Evolutionary conservation across 306 rosid genomes (phyloP).

Genomic region (Lathyrus sativus): DNA sequence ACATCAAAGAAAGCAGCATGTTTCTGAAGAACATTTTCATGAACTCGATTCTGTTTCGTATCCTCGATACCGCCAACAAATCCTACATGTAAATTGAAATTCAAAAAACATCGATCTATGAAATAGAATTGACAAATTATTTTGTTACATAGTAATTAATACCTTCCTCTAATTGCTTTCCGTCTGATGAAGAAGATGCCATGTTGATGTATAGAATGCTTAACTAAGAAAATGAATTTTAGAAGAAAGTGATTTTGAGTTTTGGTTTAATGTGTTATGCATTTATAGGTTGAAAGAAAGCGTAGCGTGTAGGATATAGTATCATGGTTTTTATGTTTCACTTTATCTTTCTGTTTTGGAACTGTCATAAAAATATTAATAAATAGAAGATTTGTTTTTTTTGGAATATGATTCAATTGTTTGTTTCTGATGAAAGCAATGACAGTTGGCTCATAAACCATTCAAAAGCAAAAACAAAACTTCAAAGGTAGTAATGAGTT

Average conservation of each 20-base stretch:
- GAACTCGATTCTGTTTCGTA: constrained; percentile 5
- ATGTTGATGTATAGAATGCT: not conserved
- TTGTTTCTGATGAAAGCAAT: not conserved
- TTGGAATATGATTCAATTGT: not conserved
- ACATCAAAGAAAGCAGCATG: constrained; percentile 68
- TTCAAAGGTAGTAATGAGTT: not conserved
- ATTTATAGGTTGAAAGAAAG: not conserved
- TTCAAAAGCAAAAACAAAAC: not conserved
- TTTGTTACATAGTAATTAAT: not conserved
- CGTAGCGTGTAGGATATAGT: not conserved
- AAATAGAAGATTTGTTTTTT: not conserved
- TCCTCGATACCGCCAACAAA: not conserved
- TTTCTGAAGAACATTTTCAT: constrained; percentile 55
- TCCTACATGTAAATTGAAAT: not conserved
- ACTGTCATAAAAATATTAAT: not conserved
- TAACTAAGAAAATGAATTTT: not conserved
- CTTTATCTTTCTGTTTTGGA: not conserved
- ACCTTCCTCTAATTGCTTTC: not conserved
- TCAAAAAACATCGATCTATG: not conserved
- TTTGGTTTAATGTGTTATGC: not conserved
- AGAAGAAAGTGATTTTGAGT: not conserved
- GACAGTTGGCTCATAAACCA: not conserved
- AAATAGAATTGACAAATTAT: not conserved
- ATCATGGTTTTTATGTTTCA: not conserved
- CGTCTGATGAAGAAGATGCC: constrained; percentile 3